Evolutionary conservation across 2,329 filamentous ascomycete species (phyloP).

Genomic region (Ophiostoma ulmi): DNA sequence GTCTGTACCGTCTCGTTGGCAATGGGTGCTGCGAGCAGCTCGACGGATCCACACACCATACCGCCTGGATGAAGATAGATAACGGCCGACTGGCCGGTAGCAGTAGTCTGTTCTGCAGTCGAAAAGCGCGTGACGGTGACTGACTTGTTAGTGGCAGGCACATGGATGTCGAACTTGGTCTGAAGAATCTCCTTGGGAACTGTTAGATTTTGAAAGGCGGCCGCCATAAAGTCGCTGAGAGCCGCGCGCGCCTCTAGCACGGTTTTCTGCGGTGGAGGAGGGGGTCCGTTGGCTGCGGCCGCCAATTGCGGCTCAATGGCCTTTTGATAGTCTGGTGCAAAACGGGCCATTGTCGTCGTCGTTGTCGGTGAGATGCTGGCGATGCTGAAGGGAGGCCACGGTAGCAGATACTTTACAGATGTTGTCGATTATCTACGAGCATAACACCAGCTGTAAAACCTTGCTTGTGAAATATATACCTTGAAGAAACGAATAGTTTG

Average conservation of each 20-base stretch:
- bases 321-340: conserved; percentile 26
- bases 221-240: neutral
- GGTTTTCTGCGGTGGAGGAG: conserved; percentile 7
- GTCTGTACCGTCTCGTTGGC: conserved; percentile 25
- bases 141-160: conserved; percentile 17
- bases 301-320: conserved; percentile 23
- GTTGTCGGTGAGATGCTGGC: neutral
- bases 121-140: conserved; percentile 26
- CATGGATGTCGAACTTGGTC: conserved; percentile 21
- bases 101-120: conserved; percentile 19
- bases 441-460: too few relatives aligned
- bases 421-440: too few relatives aligned
- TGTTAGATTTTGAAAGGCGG: neutral
- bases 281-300: conserved; percentile 13
- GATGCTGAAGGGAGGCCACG: neutral
- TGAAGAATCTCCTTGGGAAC: conserved; percentile 20
- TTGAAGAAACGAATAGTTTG: too few relatives aligned
- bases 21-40: conserved; percentile 24
- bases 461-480: too few relatives aligned
- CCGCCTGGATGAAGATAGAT: conserved; percentile 33
- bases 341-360: conserved; percentile 13
- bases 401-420: too few relatives aligned
- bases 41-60: conserved; percentile 29
- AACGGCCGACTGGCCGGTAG: conserved; percentile 21
- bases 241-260: conserved; percentile 20